A percentile compares a stretch with the other conserved stretches of the same genome.
These are phyloP conservation scores for Endocalyx cinctus DNA, from an alignment of 2,329 filamentous ascomycete species.

Conservation along the genomic window DNA sequence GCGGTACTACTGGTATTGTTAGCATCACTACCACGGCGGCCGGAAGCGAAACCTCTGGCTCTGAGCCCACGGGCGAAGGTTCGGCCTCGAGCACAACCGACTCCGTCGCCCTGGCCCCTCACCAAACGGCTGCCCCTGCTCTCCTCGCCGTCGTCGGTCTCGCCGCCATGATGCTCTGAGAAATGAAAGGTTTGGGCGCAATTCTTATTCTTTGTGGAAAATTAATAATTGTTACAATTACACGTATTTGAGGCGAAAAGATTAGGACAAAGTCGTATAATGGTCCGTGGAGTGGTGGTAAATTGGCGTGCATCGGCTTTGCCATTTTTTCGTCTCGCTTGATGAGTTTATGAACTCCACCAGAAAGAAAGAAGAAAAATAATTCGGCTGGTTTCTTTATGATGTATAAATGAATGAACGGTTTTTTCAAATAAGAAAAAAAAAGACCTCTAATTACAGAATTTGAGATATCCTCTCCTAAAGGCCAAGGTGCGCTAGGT, in stretches of 20 bases:
- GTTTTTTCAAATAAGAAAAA: constrained; percentile 13
- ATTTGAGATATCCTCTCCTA: constrained; percentile 25
- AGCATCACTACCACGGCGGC: constrained; percentile 16
- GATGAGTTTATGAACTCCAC: constrained; percentile 17
- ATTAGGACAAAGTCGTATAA: constrained; percentile 6
- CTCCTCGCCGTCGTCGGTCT: constrained; percentile 25
- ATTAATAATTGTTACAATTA: too few relatives aligned
- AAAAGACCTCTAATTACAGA: constrained; percentile 25
- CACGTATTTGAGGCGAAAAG: constrained; percentile 1
- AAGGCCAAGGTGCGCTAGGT: too few relatives aligned
- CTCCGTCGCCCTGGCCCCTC: constrained; percentile 8
- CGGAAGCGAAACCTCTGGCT: constrained; percentile 9
- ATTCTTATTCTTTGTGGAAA: too few relatives aligned
- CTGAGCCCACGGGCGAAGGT: constrained; percentile 3
- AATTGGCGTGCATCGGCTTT: too few relatives aligned
- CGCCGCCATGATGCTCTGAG: constrained; percentile 23
- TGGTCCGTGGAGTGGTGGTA: too few relatives aligned
- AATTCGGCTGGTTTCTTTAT: constrained; percentile 19
- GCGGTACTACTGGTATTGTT: constrained; percentile 15
- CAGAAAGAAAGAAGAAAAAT: too few relatives aligned
- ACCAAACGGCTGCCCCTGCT: constrained; percentile 23
- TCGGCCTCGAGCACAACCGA: constrained; percentile 7
- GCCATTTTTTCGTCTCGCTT: too few relatives aligned
- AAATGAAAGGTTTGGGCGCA: too few relatives aligned
- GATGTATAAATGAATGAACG: constrained; percentile 27